Percentiles rank a stretch among this genome's conserved stretches.
Conservation (phyloP, 2,329 filamentous ascomycete species). For the Paradendryphiella salina region DNA sequence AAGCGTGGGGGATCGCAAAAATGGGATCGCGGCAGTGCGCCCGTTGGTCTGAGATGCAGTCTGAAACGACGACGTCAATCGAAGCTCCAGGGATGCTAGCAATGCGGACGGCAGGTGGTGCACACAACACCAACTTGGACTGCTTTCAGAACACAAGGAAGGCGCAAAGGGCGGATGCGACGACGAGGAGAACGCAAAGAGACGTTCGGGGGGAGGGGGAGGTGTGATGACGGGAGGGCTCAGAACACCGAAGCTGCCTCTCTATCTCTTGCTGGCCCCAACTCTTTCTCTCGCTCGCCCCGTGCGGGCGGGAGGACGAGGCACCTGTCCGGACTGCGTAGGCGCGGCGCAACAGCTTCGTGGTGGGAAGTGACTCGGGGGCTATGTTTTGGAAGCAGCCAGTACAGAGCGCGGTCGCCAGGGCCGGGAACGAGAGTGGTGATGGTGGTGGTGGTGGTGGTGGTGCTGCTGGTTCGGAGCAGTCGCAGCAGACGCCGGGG, state of each 20-base stretch:
- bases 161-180: slow-evolving; percentile 8
- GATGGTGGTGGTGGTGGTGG: neutral
- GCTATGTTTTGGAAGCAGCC: neutral
- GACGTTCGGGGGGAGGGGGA: slow-evolving; percentile 7
- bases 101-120: slow-evolving; percentile 10
- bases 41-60: slow-evolving; percentile 32
- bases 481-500: slow-evolving; percentile 21
- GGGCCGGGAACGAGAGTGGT: slow-evolving; percentile 1
- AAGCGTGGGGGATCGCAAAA: slow-evolving; percentile 25
- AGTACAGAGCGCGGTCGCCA: slow-evolving; percentile 5
- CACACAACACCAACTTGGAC: slow-evolving; percentile 2
- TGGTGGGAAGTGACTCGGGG: neutral
- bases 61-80: slow-evolving; percentile 40
- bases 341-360: slow-evolving; percentile 2
- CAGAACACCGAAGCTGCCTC: slow-evolving; percentile 10
- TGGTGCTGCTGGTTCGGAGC: neutral
- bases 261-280: neutral
- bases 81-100: slow-evolving; percentile 17
- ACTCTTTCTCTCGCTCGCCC: neutral
- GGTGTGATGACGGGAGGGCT: slow-evolving; percentile 15
- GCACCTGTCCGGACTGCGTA: neutral
- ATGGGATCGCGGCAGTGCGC: slow-evolving; percentile 22
- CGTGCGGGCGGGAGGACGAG: neutral
- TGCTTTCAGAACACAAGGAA: too few species aligned
- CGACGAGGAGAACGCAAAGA: slow-evolving; percentile 11